Evolutionary conservation across 177 flowering plant species (phyloP), one percentile per base, ranked within the genome.

Genomic region (Vitis hybrid): DNA sequence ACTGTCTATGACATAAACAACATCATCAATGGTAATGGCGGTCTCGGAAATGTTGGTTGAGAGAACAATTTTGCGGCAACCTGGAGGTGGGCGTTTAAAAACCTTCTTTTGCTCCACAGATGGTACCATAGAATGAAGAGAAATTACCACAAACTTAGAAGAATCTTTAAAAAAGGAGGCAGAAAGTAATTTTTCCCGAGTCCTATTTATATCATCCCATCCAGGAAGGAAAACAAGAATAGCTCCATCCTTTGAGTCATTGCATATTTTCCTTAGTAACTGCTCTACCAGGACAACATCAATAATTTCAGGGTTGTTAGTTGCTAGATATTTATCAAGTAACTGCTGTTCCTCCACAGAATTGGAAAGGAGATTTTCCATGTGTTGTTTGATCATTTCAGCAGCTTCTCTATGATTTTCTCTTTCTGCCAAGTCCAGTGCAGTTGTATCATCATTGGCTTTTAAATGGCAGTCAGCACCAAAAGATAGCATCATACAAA

Each of bases 31-130:
- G 49, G 99, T 94, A 67, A 96, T 71, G 12, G 99, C 84, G 31
- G 92, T 94, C 85, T 96, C 99, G 56, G 99, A 97, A 81, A 96
- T 92, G 77, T 94, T 96, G 14, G 99, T 96, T 11, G 99, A 89
- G 62, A 96, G 90, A 71, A 94, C 79, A 62, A 96, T 91, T 79
- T 96, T 96, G 19, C 98, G 92, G 64, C 90, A 83, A 75, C 98
- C 98, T 15, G 68, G 73, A 73, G 93, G 89, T n/a, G 95, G 92
- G 11, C 80, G 84, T 31, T 51, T 72, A 61, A 96, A 96, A 56
- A 91, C 97, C 81, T 86, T 89, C 82, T 85, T 92, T 77, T 96
- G 99, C 77, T 96, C 97, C 57, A 17, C 71, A 47, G 94, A 78
- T 59, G 98, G 97, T 70, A 94, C 86, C 98, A 88, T 87, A 47